Evolutionary conservation across 257 asterid genomes (phyloP).

Genomic region (Solanum sejunctum): DNA sequence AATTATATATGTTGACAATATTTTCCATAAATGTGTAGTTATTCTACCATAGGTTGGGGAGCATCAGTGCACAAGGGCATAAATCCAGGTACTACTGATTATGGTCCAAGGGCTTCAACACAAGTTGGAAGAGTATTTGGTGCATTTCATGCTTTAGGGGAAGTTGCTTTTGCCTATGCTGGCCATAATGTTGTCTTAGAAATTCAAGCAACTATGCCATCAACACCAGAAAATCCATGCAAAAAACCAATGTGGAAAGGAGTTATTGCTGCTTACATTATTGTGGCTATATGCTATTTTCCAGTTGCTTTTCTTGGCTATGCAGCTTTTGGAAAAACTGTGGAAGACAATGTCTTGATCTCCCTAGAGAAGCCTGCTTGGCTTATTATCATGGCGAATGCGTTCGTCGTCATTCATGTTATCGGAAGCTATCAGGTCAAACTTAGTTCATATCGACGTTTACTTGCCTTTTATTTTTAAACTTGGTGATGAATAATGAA

Average conservation of each 20-base stretch:
- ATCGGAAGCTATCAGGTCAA: not conserved
- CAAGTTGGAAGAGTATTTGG: conserved; percentile 6
- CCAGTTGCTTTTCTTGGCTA: not conserved
- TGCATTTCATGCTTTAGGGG: conserved; percentile 33
- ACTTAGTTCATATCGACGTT: not conserved
- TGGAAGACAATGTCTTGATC: not conserved
- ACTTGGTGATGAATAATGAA: no score
- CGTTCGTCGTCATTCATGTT: not conserved
- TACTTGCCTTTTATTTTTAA: no score
- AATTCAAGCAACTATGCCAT: conserved; percentile 50
- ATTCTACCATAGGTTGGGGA: conserved; percentile 41
- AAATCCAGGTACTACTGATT: conserved; percentile 3
- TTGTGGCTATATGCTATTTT: not conserved
- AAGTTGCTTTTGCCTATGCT: conserved; percentile 35
- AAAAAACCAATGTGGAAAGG: conserved; percentile 11
- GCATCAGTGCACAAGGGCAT: conserved; percentile 19
- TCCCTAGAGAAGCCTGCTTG: not conserved
- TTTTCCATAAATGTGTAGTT: conserved; percentile 2
- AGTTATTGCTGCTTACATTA: not conserved
- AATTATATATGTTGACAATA: not conserved
- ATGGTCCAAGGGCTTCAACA: conserved; percentile 16
- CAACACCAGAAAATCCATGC: conserved; percentile 24
- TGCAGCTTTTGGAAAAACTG: not conserved
- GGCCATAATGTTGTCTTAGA: conserved; percentile 43
- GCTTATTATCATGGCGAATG: not conserved